Conservation (phyloP, 2,329 filamentous ascomycete species). For the Geoglossum cookeanum region DNA sequence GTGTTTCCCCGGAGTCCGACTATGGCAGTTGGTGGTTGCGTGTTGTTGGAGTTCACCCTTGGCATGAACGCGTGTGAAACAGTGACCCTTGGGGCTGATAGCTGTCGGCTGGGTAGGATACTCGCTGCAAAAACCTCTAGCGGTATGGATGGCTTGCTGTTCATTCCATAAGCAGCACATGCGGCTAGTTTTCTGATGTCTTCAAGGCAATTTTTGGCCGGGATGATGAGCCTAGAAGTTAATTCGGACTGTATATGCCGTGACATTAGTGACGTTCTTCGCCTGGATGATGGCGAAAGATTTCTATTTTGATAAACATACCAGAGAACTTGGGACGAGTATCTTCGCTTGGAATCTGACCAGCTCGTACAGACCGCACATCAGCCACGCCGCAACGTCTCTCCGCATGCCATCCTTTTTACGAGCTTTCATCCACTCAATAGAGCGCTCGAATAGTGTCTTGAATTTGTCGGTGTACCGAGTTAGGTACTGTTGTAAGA, state of each 20-base stretch:
- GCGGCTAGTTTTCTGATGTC: background rate
- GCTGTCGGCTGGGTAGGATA: background rate
- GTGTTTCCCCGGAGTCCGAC: background rate
- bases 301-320: background rate
- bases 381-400: background rate
- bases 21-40: background rate
- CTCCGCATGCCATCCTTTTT: background rate
- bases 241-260: background rate
- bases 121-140: background rate
- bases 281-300: background rate
- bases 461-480: background rate
- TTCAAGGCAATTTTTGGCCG: background rate
- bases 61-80: background rate
- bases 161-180: background rate
- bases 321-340: background rate
- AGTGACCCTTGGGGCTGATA: background rate
- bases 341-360: background rate
- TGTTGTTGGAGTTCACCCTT: background rate
- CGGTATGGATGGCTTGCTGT: background rate
- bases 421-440: background rate
- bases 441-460: background rate
- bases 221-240: background rate
- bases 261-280: background rate
- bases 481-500: background rate
- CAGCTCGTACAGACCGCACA: background rate